Conservation (phyloP, 495 filamentous ascomycete species). For the Clavariopsis aquatica region DNA sequence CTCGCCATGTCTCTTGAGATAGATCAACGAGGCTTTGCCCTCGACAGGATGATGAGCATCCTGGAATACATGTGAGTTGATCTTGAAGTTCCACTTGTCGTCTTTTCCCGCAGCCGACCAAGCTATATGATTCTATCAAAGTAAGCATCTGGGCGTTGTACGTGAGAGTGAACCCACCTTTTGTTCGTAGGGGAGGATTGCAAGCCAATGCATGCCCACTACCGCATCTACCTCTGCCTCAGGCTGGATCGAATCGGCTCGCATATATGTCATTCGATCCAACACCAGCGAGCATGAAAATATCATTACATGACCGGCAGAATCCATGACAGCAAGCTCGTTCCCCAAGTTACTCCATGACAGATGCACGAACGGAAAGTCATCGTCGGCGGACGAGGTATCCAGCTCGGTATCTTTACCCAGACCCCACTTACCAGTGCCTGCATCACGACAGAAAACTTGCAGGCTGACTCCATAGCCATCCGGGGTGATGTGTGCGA, state of each 20-base stretch:
- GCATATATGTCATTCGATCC: conserved; percentile 62
- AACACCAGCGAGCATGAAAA: conserved; percentile 62
- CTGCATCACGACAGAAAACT: conserved; percentile 67
- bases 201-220: conserved; percentile 83
- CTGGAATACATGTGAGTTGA: conserved; percentile 51
- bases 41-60: conserved; percentile 68
- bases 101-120: conserved; percentile 32
- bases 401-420: conserved; percentile 58
- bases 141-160: conserved; percentile 33
- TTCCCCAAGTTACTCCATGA: conserved; percentile 72
- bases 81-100: conserved; percentile 53
- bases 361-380: conserved; percentile 68
- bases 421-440: conserved; percentile 75
- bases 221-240: conserved; percentile 71
- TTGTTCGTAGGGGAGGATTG: conserved; percentile 47
- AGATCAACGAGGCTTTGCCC: conserved; percentile 67
- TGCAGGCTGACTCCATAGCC: conserved; percentile 67
- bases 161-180: conserved; percentile 43
- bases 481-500: conserved; percentile 78
- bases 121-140: conserved; percentile 33
- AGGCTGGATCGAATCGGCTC: conserved; percentile 58
- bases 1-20: conserved; percentile 67
- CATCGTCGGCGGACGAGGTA: conserved; percentile 52
- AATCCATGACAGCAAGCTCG: conserved; percentile 77
- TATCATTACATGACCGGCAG: conserved; percentile 70